A percentile compares a stretch with the other conserved stretches of the same genome.
Evolutionary conservation across 2,329 filamentous ascomycete species (phyloP).

Genomic region (Hypoxylon sp.): DNA sequence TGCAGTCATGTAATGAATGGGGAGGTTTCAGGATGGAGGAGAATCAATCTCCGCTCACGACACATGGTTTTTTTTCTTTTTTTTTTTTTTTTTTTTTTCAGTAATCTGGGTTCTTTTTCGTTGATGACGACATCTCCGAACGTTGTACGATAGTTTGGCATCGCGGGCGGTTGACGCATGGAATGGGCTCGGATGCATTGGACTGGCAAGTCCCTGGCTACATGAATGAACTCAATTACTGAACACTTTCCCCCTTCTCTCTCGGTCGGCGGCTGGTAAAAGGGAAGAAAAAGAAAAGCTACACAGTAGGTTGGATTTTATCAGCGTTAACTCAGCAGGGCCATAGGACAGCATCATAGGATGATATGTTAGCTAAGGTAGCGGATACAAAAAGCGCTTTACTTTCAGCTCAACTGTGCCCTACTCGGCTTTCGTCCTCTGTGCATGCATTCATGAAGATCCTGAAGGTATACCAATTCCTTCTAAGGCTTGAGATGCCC

Average conservation of each 20-base stretch:
- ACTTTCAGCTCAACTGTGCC: neutral
- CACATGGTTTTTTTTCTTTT: neutral
- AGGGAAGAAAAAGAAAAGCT: neutral
- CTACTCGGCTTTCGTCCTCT: neutral
- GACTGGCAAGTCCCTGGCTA: conserved; percentile 9
- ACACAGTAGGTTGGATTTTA: neutral
- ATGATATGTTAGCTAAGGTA: neutral
- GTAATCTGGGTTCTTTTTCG: conserved; percentile 14
- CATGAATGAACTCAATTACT: conserved; percentile 8
- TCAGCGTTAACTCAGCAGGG: neutral
- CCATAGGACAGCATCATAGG: neutral
- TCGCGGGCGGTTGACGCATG: conserved; percentile 32
- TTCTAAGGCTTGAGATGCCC: neutral
- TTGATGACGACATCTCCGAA: conserved; percentile 12
- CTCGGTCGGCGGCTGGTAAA: neutral
- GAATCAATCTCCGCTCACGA: conserved; percentile 39
- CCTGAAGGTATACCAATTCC: neutral
- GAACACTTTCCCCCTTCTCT: neutral
- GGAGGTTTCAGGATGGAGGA: conserved; percentile 16
- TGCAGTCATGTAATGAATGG: conserved; percentile 21
- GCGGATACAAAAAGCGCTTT: neutral
- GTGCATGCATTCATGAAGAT: neutral
- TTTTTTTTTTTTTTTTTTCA: neutral
- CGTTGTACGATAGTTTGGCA: conserved; percentile 41
- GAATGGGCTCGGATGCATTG: conserved; percentile 38